Evolutionary conservation across 1,139 yeast species (phyloP).

Genomic region (Protomyces arabidopsidicola): DNA sequence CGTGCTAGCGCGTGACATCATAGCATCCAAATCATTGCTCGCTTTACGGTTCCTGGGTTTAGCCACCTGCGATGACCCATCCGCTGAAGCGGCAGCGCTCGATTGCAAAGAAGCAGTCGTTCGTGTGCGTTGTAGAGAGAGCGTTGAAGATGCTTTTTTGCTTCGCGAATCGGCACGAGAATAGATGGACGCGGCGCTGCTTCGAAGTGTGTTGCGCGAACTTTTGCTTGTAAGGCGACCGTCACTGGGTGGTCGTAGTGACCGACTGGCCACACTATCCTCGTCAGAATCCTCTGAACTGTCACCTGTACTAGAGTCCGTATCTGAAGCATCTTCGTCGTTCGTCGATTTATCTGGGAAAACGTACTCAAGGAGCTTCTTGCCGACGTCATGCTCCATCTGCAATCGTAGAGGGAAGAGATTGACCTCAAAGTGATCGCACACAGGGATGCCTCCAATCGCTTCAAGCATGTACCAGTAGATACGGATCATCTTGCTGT

Average conservation of each 20-base stretch:
- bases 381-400: slow-evolving; percentile 65
- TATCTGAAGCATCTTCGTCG: slow-evolving; percentile 1
- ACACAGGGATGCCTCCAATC: slow-evolving; percentile 77
- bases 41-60: background rate
- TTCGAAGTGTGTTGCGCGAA: background rate
- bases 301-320: background rate
- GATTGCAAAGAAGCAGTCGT: background rate
- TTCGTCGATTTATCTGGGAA: slow-evolving; percentile 49
- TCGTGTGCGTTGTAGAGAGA: background rate
- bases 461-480: slow-evolving; percentile 73
- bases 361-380: slow-evolving; percentile 56
- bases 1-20: slow-evolving; percentile 62
- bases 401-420: slow-evolving; percentile 68
- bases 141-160: background rate
- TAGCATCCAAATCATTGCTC: slow-evolving; percentile 48
- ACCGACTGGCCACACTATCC: background rate
- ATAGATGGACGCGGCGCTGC: background rate
- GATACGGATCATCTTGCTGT: slow-evolving; percentile 47
- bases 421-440: slow-evolving; percentile 49
- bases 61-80: background rate
- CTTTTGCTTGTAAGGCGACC: background rate
- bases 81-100: background rate
- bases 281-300: slow-evolving; percentile 1
- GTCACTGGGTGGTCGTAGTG: slow-evolving; percentile 6
- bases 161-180: background rate